phyloP scores from a whole-genome alignment of 163 green algal genomes.

The Trebouxiophyceae sp. region DNA sequence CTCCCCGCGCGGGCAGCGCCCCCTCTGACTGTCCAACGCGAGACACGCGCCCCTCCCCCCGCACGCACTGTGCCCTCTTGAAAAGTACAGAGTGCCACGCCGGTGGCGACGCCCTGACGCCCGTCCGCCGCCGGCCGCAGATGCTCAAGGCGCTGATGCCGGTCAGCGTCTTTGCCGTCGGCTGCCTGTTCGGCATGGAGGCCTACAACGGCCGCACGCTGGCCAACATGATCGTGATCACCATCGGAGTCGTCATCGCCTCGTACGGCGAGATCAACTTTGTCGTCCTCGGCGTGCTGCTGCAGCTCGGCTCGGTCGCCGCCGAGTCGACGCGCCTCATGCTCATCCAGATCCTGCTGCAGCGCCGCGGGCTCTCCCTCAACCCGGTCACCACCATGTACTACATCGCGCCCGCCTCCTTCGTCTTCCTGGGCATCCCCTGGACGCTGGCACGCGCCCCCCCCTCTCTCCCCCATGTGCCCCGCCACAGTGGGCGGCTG shows the following conservation, averaged over 20 bases:
- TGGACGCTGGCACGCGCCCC: too few species aligned
- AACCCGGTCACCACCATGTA: slow-evolving; percentile 88
- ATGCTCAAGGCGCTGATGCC: slow-evolving; percentile 58
- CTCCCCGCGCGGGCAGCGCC: too few species aligned
- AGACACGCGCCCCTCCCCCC: too few species aligned
- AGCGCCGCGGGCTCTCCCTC: slow-evolving; percentile 73
- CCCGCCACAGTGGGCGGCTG: too few species aligned
- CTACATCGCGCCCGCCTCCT: slow-evolving; percentile 73
- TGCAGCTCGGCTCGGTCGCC: slow-evolving; percentile 60
- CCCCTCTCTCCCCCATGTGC: too few species aligned
- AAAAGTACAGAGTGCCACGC: too few species aligned
- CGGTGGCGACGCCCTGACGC: too few species aligned
- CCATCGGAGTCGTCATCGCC: slow-evolving; percentile 57
- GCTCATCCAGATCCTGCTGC: slow-evolving; percentile 75
- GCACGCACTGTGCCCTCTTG: too few species aligned
- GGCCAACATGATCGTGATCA: slow-evolving; percentile 70
- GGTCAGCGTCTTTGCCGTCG: slow-evolving; percentile 60
- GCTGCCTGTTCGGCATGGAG: slow-evolving; percentile 45
- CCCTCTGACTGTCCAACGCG: too few species aligned
- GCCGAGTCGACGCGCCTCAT: slow-evolving; percentile 62
- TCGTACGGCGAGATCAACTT: slow-evolving; percentile 84
- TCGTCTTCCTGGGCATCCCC: slow-evolving; percentile 61
- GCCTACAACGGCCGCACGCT: slow-evolving; percentile 25
- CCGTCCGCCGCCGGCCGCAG: background rate
- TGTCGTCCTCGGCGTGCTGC: slow-evolving; percentile 59